These are phyloP conservation scores for Solanum tarijense DNA, from an alignment of 257 asterid species.

Conservation along the genomic window DNA sequence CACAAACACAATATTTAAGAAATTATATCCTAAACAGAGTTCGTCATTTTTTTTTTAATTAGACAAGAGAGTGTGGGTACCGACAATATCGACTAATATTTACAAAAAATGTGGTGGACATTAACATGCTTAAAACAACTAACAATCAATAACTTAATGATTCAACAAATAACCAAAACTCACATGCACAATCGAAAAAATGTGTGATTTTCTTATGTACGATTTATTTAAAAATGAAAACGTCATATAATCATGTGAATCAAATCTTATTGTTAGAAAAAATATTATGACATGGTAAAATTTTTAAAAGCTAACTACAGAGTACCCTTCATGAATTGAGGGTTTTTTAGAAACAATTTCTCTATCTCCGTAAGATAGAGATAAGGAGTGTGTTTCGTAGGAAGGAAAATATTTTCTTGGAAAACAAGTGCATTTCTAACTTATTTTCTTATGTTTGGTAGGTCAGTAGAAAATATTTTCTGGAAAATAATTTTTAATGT, in stretches of 20 bases:
- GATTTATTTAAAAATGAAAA: neutral
- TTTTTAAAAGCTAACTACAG: neutral
- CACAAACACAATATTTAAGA: neutral
- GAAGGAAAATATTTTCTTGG: too few relatives aligned
- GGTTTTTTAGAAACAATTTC: too few relatives aligned
- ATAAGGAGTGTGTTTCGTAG: too few relatives aligned
- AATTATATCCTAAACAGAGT: neutral
- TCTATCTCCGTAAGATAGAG: too few relatives aligned
- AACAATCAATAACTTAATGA: too few relatives aligned
- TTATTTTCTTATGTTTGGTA: too few relatives aligned
- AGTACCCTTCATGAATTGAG: neutral
- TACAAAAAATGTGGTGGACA: neutral
- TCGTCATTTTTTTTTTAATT: neutral
- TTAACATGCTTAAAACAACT: neutral
- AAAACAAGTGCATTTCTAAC: too few relatives aligned
- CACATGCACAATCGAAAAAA: neutral
- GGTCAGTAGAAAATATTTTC: too few relatives aligned
- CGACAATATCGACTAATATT: neutral
- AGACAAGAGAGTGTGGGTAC: neutral
- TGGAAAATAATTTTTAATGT: too few relatives aligned
- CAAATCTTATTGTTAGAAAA: neutral
- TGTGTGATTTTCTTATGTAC: neutral
- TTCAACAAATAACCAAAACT: neutral
- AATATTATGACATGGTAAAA: neutral
- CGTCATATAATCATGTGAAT: neutral